phyloP scores from a whole-genome alignment of 1,284 basidiomycete species.

The Ustilago sp. region DNA sequence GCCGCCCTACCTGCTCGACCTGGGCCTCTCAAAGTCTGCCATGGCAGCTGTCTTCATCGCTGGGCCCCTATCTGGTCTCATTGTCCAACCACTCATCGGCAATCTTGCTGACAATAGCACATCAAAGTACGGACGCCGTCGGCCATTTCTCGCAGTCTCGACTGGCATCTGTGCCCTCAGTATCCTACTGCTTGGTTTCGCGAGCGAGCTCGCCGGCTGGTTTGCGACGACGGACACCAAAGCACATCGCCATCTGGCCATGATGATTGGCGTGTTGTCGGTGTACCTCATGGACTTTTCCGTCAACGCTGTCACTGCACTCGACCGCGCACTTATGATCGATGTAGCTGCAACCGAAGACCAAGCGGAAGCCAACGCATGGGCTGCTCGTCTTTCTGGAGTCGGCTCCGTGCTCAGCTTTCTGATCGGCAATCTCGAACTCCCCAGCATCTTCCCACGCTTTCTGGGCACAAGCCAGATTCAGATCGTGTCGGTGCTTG shows the following conservation, averaged over 20 bases:
- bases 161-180: constrained; percentile 61
- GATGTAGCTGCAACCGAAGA: constrained; percentile 75
- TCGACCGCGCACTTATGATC: constrained; percentile 84
- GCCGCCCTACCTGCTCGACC: constrained; percentile 60
- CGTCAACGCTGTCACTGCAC: constrained; percentile 88
- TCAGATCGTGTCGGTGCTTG: constrained; percentile 55
- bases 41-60: constrained; percentile 65
- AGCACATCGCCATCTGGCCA: constrained; percentile 72
- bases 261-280: constrained; percentile 83
- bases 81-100: constrained; percentile 70
- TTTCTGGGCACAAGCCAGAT: constrained; percentile 39
- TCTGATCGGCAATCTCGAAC: constrained; percentile 61
- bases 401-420: constrained; percentile 63
- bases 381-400: constrained; percentile 84
- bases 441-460: constrained; percentile 41
- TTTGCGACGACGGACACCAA: constrained; percentile 23
- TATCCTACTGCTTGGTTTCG: constrained; percentile 67
- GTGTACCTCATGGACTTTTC: constrained; percentile 93
- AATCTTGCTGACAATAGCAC: constrained; percentile 68
- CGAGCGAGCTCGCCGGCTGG: constrained; percentile 58
- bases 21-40: constrained; percentile 60
- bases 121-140: constrained; percentile 66
- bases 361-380: constrained; percentile 90
- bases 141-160: constrained; percentile 68
- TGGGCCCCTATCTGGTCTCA: constrained; percentile 63